These are phyloP conservation scores for Iris pallida DNA, from an alignment of 116 monocot species.

Conservation along the genomic window DNA sequence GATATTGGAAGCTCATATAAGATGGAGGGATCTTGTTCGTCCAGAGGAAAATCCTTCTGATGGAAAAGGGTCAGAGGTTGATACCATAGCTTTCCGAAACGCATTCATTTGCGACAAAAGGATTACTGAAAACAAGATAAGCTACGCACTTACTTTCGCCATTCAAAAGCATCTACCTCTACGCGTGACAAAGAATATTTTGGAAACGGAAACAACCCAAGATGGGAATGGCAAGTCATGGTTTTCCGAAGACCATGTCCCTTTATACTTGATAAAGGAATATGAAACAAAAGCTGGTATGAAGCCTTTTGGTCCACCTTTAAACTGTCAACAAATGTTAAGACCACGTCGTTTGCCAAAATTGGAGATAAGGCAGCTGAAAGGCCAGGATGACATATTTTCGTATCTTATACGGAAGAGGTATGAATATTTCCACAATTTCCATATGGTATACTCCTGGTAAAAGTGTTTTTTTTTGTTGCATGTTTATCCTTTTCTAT, in stretches of 20 bases:
- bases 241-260: slow-evolving; percentile 72
- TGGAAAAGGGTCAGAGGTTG: slow-evolving; percentile 47
- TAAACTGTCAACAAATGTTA: neutral
- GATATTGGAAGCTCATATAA: slow-evolving; percentile 79
- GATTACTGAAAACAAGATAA: slow-evolving; percentile 30
- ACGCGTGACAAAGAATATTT: slow-evolving; percentile 62
- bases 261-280: slow-evolving; percentile 70
- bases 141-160: slow-evolving; percentile 57
- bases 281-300: slow-evolving; percentile 46
- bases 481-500: slow-evolving; percentile 3
- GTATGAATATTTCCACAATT: slow-evolving; percentile 17
- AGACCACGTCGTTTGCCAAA: slow-evolving; percentile 10
- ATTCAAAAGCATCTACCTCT: slow-evolving; percentile 77
- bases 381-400: slow-evolving; percentile 45
- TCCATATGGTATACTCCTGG: neutral
- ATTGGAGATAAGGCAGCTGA: slow-evolving; percentile 28
- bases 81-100: slow-evolving; percentile 60
- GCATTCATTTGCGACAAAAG: slow-evolving; percentile 59
- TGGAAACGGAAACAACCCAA: slow-evolving; percentile 39
- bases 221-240: slow-evolving; percentile 54
- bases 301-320: neutral
- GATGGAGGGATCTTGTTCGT: slow-evolving; percentile 68
- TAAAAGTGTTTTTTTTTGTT: slow-evolving; percentile 1
- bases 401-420: slow-evolving; percentile 49
- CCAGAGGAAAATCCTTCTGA: slow-evolving; percentile 56